Percentiles rank a stretch among this genome's conserved stretches.
These are phyloP conservation scores for Microcos paniculata DNA, from an alignment of 345 rosid species.

Conservation along the genomic window DNA sequence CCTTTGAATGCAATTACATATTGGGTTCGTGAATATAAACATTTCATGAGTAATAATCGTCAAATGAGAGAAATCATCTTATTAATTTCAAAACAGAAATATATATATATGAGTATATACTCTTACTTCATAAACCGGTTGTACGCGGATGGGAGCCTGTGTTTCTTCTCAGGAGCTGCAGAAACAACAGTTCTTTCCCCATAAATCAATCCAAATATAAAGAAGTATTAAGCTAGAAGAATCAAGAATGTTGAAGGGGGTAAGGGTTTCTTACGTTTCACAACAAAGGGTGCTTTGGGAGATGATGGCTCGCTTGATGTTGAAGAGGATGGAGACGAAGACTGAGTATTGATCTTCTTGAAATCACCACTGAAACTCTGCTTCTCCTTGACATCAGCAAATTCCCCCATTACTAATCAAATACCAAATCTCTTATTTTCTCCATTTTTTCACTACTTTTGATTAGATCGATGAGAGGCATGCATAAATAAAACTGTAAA, in stretches of 20 bases:
- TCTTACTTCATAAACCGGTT: constrained; percentile 96
- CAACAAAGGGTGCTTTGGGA: constrained; percentile 85
- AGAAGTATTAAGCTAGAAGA: not conserved
- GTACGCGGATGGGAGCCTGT: constrained; percentile 98
- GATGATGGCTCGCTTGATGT: constrained; percentile 71
- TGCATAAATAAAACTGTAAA: not conserved
- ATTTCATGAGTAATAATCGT: not conserved
- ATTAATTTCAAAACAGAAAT: not conserved
- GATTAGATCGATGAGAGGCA: not conserved
- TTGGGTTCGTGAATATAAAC: not conserved
- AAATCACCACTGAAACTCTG: constrained; percentile 62
- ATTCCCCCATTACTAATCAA: not conserved
- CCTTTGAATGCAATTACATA: constrained; percentile 29
- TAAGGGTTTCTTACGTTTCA: constrained; percentile 56
- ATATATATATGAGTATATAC: not conserved
- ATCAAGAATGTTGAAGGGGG: not conserved
- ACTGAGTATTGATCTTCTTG: constrained; percentile 46
- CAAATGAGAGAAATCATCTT: not conserved
- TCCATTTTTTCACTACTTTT: too few relatives aligned
- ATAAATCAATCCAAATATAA: not conserved
- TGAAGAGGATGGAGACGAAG: constrained; percentile 73
- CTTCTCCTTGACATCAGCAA: constrained; percentile 37
- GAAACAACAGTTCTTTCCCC: not conserved
- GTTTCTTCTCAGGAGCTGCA: constrained; percentile 98
- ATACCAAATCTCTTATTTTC: not conserved